phyloP scores from a whole-genome alignment of 139 green algal species.

The Chlorokybus atmophyticus region DNA sequence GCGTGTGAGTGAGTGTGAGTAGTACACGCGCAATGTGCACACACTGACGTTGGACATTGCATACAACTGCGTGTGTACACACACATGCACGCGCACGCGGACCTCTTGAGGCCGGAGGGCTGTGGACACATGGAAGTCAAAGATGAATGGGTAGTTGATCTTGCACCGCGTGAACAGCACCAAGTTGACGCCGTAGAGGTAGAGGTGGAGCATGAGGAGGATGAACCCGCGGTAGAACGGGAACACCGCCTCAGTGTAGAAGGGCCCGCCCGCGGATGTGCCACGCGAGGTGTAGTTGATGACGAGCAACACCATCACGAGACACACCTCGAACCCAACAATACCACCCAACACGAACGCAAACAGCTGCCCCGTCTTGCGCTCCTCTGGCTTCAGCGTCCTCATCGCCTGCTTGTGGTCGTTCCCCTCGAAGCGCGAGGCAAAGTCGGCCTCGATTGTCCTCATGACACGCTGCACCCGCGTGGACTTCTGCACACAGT shows the following conservation, averaged over 20 bases:
- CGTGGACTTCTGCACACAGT: too few relatives aligned
- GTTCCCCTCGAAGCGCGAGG: conserved; percentile 3
- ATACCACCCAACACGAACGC: conserved; percentile 5
- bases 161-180: conserved; percentile 3
- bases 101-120: conserved; percentile 6
- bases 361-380: not conserved
- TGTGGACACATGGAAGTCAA: conserved; percentile 5
- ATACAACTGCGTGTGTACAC: too few relatives aligned
- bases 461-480: conserved; percentile 6
- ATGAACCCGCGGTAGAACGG: not conserved
- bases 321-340: too few relatives aligned
- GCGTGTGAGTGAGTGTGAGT: too few relatives aligned
- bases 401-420: conserved; percentile 4
- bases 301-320: too few relatives aligned
- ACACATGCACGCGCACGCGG: too few relatives aligned
- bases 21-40: too few relatives aligned
- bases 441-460: conserved; percentile 3
- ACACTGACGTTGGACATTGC: too few relatives aligned
- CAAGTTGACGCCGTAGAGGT: conserved; percentile 7
- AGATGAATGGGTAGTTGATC: conserved; percentile 22
- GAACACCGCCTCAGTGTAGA: too few relatives aligned
- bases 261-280: too few relatives aligned
- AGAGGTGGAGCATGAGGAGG: conserved; percentile 10
- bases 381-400: not conserved
- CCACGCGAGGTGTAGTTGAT: too few relatives aligned